Conservation (phyloP, 2,329 filamentous ascomycete species). For the Knufia fluminis region DNA sequence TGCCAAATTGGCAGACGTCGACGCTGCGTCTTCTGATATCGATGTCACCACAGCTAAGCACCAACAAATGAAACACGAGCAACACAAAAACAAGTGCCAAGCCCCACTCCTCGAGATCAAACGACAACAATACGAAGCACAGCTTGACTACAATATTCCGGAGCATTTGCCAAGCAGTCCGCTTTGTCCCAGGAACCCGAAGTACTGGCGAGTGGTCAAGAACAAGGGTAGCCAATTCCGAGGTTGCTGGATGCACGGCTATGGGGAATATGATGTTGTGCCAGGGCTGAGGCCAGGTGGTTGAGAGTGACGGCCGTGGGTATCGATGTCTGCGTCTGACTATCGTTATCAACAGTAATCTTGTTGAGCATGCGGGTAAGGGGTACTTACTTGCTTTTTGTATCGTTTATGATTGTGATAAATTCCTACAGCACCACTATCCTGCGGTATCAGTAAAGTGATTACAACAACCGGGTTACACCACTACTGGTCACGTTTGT, state of each 20-base stretch:
- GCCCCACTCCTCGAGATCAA: neutral
- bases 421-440: too few relatives aligned
- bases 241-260: constrained; percentile 24
- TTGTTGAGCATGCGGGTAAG: too few relatives aligned
- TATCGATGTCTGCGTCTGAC: neutral
- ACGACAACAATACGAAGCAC: constrained; percentile 1
- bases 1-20: constrained; percentile 19
- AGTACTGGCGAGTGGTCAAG: constrained; percentile 21
- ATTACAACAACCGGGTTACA: too few relatives aligned
- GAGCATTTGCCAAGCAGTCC: constrained; percentile 24
- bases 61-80: neutral
- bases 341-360: too few relatives aligned
- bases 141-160: constrained; percentile 19
- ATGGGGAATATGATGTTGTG: constrained; percentile 14
- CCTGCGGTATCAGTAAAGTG: too few relatives aligned
- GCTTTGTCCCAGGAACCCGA: constrained; percentile 22
- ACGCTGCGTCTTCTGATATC: neutral
- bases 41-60: neutral
- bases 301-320: neutral
- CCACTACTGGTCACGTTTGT: too few relatives aligned
- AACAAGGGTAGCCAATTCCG: constrained; percentile 19
- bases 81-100: neutral
- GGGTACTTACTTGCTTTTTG: too few relatives aligned
- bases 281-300: neutral
- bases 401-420: too few relatives aligned